Evolutionary conservation across 2,329 filamentous ascomycete genomes (phyloP), one percentile per base, ranked within the genome.

Genomic region (Ceratocystis diversiconidia): DNA sequence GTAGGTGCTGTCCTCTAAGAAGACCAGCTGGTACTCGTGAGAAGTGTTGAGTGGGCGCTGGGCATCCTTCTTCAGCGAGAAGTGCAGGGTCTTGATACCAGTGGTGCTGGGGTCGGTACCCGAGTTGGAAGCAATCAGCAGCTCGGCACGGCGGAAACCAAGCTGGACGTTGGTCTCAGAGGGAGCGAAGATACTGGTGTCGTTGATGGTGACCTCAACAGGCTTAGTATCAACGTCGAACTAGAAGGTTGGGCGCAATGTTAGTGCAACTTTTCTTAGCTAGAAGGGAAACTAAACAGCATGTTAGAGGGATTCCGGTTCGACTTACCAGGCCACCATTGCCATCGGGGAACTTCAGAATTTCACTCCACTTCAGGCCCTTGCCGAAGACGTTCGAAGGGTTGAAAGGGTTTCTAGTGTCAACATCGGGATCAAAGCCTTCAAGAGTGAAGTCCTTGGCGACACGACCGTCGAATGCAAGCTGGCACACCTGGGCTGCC

Each of bases 21-120:
- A 82, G 46, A 78, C 75, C 57, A 83, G 77, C 71, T 83, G 76
- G 73, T 85, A 86, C 74, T 85, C 82, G 72, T 86, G 84, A 6
- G 79, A 80, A 64, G 80, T 73, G 74, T 86, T 85, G 63, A 86
- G 73, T 12, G 79, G 78, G 10, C 80, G 75, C 50, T 74, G 70
- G 52, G 65, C 57, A 69, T 85, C 82, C 70, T 81, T 80, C 72
- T 77, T 77, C 41, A 86, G 71, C 69, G 79, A 82, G 73, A 82
- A 85, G 73, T 86, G 84, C 62, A 86, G 76, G 1, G 82, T 85
- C 74, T 84, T 85, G 66, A 84, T 73, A 32, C 82, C 82, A 30
- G 72, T 72, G 46, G 78, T 81, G 25, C 79, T 80, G n/a, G 74
- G 69, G 63, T 83, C 82, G 55, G 78, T 77, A 64, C 80, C 76